Conservation (phyloP, 2,329 filamentous ascomycete species). For the Trichoderma koningii region DNA sequence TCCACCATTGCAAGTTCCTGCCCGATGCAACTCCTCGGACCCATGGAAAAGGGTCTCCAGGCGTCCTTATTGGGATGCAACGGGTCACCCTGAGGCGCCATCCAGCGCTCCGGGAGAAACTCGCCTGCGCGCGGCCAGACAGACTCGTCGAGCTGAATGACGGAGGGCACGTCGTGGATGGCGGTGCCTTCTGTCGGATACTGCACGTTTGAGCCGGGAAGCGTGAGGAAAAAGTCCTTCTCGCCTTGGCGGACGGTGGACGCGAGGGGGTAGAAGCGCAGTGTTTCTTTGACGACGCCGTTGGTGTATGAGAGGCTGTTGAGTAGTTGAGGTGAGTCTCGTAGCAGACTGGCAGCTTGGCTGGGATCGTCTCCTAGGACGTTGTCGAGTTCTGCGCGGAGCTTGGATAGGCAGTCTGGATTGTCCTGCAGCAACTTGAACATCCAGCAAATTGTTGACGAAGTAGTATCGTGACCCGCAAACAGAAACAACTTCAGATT, state of each 20-base stretch:
- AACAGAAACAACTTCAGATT: constrained; percentile 18
- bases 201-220: background rate
- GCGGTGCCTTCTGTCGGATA: background rate
- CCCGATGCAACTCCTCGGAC: constrained; percentile 5
- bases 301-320: background rate
- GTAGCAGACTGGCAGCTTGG: background rate
- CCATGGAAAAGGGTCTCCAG: constrained; percentile 9
- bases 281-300: constrained; percentile 4
- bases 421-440: constrained; percentile 20
- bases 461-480: constrained; percentile 13
- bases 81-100: background rate
- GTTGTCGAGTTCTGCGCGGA: constrained; percentile 10
- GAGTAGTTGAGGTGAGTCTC: constrained; percentile 2
- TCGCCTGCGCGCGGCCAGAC: constrained; percentile 1
- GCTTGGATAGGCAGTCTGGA: constrained; percentile 3
- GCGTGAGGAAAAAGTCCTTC: background rate
- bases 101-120: constrained; percentile 1
- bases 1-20: background rate
- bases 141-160: background rate
- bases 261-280: constrained; percentile 10
- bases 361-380: background rate
- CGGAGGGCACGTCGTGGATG: background rate
- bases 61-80: constrained; percentile 3
- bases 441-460: constrained; percentile 17
- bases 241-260: background rate